phyloP scores from a whole-genome alignment of 352 stramenopile genomes.

The Phytophthora pini region DNA sequence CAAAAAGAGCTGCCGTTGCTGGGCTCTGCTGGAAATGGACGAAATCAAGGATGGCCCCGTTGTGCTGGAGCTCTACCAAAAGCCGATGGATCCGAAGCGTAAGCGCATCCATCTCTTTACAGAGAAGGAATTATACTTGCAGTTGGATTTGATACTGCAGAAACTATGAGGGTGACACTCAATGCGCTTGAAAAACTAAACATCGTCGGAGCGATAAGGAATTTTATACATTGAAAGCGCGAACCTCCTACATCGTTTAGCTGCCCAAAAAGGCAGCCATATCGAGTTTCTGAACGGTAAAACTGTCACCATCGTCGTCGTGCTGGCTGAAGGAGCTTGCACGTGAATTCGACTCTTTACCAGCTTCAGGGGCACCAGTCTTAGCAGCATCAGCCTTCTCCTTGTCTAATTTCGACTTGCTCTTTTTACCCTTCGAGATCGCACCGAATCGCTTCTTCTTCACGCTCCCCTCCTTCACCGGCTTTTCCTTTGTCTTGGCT shows the following conservation, averaged over 20 bases:
- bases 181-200: background rate
- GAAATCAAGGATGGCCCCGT: slow-evolving; percentile 48
- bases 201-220: slow-evolving; percentile 1
- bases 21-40: slow-evolving; percentile 76
- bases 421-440: slow-evolving; percentile 46
- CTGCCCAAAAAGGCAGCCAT: slow-evolving; percentile 75
- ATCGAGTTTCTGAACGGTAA: slow-evolving; percentile 79
- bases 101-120: slow-evolving; percentile 80
- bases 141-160: slow-evolving; percentile 48
- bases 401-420: slow-evolving; percentile 39
- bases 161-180: slow-evolving; percentile 22
- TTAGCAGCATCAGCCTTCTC: slow-evolving; percentile 41
- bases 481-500: slow-evolving; percentile 52
- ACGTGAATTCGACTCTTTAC: slow-evolving; percentile 44
- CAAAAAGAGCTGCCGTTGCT: slow-evolving; percentile 82
- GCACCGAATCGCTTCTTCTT: slow-evolving; percentile 50
- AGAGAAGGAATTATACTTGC: slow-evolving; percentile 73
- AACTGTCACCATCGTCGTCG: slow-evolving; percentile 52
- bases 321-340: slow-evolving; percentile 50
- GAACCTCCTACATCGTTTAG: slow-evolving; percentile 18
- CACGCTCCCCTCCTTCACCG: slow-evolving; percentile 53
- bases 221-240: too few species aligned
- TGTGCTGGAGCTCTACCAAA: slow-evolving; percentile 72
- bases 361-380: slow-evolving; percentile 5
- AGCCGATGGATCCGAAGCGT: slow-evolving; percentile 68